Evolutionary conservation across 768 basidiomycete species (phyloP).

Genomic region (Leccinum obscurum): DNA sequence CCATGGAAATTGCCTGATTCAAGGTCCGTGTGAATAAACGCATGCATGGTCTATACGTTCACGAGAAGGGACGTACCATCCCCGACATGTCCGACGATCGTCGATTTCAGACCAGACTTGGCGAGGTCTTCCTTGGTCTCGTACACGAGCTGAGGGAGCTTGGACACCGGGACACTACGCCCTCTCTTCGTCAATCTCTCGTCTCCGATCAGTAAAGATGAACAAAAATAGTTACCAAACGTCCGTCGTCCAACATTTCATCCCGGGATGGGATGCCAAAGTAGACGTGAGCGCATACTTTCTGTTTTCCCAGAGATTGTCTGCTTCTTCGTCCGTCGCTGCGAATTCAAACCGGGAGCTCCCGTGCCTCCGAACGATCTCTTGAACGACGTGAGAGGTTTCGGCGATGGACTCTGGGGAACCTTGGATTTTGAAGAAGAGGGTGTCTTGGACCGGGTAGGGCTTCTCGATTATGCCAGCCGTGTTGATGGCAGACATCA

Average conservation of each 20-base stretch:
- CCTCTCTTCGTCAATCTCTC: neutral
- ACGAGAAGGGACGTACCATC: slow-evolving; percentile 55
- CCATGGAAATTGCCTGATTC: slow-evolving; percentile 45
- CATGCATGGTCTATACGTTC: neutral
- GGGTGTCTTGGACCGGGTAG: slow-evolving; percentile 72
- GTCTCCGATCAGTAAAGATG: neutral
- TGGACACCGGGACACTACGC: slow-evolving; percentile 65
- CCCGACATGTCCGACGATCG: slow-evolving; percentile 80
- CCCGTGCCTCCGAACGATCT: slow-evolving; percentile 66
- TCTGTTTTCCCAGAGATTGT: slow-evolving; percentile 79
- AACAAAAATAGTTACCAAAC: slow-evolving; percentile 60
- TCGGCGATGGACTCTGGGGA: slow-evolving; percentile 56
- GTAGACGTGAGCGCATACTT: slow-evolving; percentile 82
- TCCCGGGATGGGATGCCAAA: slow-evolving; percentile 60
- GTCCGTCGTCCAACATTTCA: slow-evolving; percentile 82
- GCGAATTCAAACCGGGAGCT: slow-evolving; percentile 73
- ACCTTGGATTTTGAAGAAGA: slow-evolving; percentile 94
- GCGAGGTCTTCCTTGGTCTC: slow-evolving; percentile 81
- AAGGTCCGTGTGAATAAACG: neutral
- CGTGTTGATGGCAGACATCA: slow-evolving; percentile 77
- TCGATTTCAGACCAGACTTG: slow-evolving; percentile 55
- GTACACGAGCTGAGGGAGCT: slow-evolving; percentile 65
- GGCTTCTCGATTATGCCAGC: slow-evolving; percentile 59
- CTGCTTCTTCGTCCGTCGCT: slow-evolving; percentile 70
- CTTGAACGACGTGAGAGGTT: slow-evolving; percentile 57